Percentiles rank a stretch among this genome's conserved stretches.
Conservation (phyloP, 2,329 filamentous ascomycete species). For the Endocalyx cinctus region DNA sequence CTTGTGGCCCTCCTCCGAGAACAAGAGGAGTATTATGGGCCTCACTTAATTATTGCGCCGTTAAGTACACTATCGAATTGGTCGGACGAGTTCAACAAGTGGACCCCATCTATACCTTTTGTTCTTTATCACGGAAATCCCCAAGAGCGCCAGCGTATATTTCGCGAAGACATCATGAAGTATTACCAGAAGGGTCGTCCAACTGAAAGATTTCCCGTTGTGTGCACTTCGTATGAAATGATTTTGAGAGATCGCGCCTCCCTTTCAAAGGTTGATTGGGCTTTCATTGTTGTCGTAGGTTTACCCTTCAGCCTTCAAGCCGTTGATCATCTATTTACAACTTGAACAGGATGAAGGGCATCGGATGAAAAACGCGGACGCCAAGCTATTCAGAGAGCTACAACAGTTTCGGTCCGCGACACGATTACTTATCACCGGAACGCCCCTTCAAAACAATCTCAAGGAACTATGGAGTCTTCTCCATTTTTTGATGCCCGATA, state of each 20-base stretch:
- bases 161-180: conserved; percentile 64
- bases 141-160: conserved; percentile 70
- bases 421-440: conserved; percentile 87
- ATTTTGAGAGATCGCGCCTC: conserved; percentile 84
- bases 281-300: conserved; percentile 88
- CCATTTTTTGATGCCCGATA: conserved; percentile 86
- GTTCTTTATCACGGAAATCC: conserved; percentile 87
- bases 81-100: conserved; percentile 88
- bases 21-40: conserved; percentile 75
- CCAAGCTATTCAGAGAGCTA: conserved; percentile 82
- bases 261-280: conserved; percentile 83
- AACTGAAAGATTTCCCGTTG: conserved; percentile 72
- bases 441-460: conserved; percentile 91
- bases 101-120: conserved; percentile 84
- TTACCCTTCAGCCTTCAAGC: neutral
- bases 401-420: conserved; percentile 88
- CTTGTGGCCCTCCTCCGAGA: conserved; percentile 84
- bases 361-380: conserved; percentile 94
- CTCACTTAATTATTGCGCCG: conserved; percentile 86
- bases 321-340: conserved; percentile 12
- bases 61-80: conserved; percentile 92
- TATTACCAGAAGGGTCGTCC: conserved; percentile 59
- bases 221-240: conserved; percentile 95
- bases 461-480: conserved; percentile 92
- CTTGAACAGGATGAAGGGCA: conserved; percentile 77